These are phyloP conservation scores for Penicillium sp. DNA, from an alignment of 2,329 filamentous ascomycete species.

Conservation along the genomic window DNA sequence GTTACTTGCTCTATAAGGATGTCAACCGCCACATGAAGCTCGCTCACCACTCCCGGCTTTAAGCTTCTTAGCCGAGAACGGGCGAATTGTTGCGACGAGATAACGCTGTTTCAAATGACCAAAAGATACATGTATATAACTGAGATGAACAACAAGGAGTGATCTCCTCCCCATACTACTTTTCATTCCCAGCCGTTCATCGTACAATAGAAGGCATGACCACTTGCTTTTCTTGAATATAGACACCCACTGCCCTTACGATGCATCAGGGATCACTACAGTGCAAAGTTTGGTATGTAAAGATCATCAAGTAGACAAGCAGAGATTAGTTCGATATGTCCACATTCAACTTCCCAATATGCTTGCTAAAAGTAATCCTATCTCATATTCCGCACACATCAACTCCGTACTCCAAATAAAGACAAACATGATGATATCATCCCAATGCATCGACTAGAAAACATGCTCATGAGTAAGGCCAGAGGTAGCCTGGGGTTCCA, in stretches of 20 bases:
- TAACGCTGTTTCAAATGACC: not conserved
- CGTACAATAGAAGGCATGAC: not conserved
- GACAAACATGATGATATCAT: conserved; percentile 31
- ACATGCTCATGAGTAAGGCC: conserved; percentile 24
- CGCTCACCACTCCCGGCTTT: conserved; percentile 9
- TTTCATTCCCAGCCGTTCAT: not conserved
- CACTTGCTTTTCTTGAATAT: not conserved
- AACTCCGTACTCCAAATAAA: conserved; percentile 30
- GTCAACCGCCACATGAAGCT: conserved; percentile 35
- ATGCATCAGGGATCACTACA: not conserved
- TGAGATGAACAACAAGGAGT: not conserved
- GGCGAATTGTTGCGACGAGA: not conserved
- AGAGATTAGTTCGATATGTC: not conserved
- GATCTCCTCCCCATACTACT: not conserved
- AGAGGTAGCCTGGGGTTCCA: conserved; percentile 6
- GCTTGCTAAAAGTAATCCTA: conserved; percentile 15
- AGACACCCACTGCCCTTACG: not conserved
- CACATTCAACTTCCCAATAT: conserved; percentile 12
- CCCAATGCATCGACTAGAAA: conserved; percentile 30
- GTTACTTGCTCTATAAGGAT: conserved; percentile 34
- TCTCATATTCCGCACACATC: conserved; percentile 16
- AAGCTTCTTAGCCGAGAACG: not conserved
- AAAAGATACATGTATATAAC: conserved; percentile 1
- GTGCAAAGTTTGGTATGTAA: not conserved
- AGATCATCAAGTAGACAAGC: not conserved